A percentile compares a stretch with the other conserved stretches of the same genome.
Evolutionary conservation across 176 grass and related monocot species (phyloP).

Genomic region (Bolboschoenus planiculmis): DNA sequence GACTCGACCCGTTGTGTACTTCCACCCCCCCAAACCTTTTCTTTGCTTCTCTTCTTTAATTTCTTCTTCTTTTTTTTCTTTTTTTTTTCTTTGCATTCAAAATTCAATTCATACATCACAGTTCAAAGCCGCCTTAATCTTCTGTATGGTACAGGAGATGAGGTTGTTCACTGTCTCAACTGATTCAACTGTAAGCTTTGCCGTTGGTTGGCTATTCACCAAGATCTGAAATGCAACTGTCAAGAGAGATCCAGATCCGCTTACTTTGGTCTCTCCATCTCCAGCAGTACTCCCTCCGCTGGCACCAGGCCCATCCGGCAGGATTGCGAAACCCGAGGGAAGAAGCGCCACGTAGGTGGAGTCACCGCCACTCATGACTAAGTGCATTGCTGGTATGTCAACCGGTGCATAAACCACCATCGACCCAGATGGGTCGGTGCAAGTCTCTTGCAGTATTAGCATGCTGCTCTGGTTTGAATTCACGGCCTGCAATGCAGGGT

Average conservation of each 20-base stretch:
- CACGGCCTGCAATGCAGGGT: slow-evolving; percentile 38
- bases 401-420: slow-evolving; percentile 90
- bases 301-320: slow-evolving; percentile 33
- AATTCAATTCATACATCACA: slow-evolving; percentile 32
- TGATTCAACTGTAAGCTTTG: slow-evolving; percentile 67
- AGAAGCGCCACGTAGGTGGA: slow-evolving; percentile 55
- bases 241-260: slow-evolving; percentile 49
- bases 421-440: slow-evolving; percentile 57
- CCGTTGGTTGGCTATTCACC: slow-evolving; percentile 79
- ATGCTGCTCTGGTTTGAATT: slow-evolving; percentile 66
- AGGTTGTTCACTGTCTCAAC: slow-evolving; percentile 71
- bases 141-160: slow-evolving; percentile 78
- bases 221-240: slow-evolving; percentile 95
- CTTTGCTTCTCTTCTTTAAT: background rate
- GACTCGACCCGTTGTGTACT: slow-evolving; percentile 43
- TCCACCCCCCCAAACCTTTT: background rate
- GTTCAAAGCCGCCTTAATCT: slow-evolving; percentile 61
- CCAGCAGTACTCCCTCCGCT: background rate
- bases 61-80: background rate
- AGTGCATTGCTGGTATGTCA: slow-evolving; percentile 77
- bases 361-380: slow-evolving; percentile 76
- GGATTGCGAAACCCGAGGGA: slow-evolving; percentile 69
- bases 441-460: slow-evolving; percentile 83
- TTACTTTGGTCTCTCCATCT: slow-evolving; percentile 30
- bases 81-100: background rate